Evolutionary conservation across 306 rosid species (phyloP).

Genomic region (Acacia confusa): DNA sequence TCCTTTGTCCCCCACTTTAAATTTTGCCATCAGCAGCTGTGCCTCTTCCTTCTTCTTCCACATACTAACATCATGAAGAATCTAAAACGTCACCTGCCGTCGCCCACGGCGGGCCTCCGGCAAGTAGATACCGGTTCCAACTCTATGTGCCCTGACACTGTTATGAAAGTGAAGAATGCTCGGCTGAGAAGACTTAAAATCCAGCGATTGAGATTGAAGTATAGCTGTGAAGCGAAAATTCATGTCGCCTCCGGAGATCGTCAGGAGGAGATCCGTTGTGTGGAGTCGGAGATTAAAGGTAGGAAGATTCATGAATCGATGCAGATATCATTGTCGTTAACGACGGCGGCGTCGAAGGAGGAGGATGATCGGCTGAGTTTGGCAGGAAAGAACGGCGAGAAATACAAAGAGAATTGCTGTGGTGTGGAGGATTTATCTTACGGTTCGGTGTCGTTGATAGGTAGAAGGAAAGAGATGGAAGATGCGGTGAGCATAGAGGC

Average conservation of each 20-base stretch:
- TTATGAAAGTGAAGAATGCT: slow-evolving; percentile 30
- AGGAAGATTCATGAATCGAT: slow-evolving; percentile 23
- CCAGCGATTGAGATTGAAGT: slow-evolving; percentile 46
- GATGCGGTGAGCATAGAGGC: slow-evolving; percentile 74
- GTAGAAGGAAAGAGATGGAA: slow-evolving; percentile 87
- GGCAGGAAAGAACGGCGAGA: slow-evolving; percentile 9
- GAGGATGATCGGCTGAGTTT: slow-evolving; percentile 15
- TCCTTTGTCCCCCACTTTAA: slow-evolving; percentile 16
- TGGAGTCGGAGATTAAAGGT: background rate
- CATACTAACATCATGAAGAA: slow-evolving; percentile 33
- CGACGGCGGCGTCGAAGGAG: slow-evolving; percentile 13
- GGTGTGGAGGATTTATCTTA: slow-evolving; percentile 14
- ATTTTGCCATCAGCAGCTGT: background rate
- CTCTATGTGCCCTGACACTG: slow-evolving; percentile 6
- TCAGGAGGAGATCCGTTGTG: background rate
- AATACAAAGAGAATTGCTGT: background rate
- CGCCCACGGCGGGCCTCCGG: background rate
- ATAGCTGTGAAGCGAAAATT: slow-evolving; percentile 46
- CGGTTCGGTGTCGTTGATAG: slow-evolving; percentile 69
- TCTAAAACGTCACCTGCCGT: background rate
- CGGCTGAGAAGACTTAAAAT: slow-evolving; percentile 42
- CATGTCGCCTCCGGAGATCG: background rate
- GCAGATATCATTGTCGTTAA: slow-evolving; percentile 46
- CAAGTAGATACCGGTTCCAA: slow-evolving; percentile 10
- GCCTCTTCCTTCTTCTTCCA: background rate